These are phyloP conservation scores for Aspergillus brasiliensis DNA, from an alignment of 2,329 filamentous ascomycete species.

Conservation along the genomic window DNA sequence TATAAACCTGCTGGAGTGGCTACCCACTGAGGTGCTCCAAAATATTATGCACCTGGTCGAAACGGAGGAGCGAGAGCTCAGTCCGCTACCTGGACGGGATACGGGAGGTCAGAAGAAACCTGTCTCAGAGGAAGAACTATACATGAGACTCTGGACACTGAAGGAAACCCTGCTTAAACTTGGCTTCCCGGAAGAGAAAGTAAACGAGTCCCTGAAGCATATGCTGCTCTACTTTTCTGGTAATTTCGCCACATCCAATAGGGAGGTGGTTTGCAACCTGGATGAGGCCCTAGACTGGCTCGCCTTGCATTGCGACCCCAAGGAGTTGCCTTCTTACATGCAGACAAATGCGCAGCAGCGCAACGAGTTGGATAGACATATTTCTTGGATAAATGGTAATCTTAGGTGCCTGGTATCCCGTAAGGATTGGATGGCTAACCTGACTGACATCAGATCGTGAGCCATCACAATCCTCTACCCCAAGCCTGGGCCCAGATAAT, in stretches of 20 bases:
- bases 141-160: slow-evolving; percentile 80
- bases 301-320: slow-evolving; percentile 69
- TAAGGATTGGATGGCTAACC: slow-evolving; percentile 31
- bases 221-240: slow-evolving; percentile 69
- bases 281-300: slow-evolving; percentile 90
- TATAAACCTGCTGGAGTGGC: slow-evolving; percentile 75
- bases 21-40: slow-evolving; percentile 69
- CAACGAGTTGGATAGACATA: slow-evolving; percentile 34
- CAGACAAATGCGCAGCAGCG: slow-evolving; percentile 36
- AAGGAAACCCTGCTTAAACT: slow-evolving; percentile 70
- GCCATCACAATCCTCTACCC: slow-evolving; percentile 30
- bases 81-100: slow-evolving; percentile 30
- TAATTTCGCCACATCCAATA: slow-evolving; percentile 54
- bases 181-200: slow-evolving; percentile 66
- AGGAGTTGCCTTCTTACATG: slow-evolving; percentile 74
- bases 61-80: slow-evolving; percentile 44
- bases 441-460: slow-evolving; percentile 35
- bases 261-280: slow-evolving; percentile 78
- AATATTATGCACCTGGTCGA: slow-evolving; percentile 65
- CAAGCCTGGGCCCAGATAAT: slow-evolving; percentile 24
- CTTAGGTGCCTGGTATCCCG: slow-evolving; percentile 15
- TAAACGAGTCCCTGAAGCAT: slow-evolving; percentile 66
- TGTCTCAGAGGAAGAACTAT: slow-evolving; percentile 73
- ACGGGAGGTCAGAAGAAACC: slow-evolving; percentile 38
- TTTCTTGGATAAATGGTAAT: slow-evolving; percentile 43